These are phyloP conservation scores for Toxoplasma gondii DNA, from an alignment of 169 alveolate genomes.

Conservation along the genomic window DNA sequence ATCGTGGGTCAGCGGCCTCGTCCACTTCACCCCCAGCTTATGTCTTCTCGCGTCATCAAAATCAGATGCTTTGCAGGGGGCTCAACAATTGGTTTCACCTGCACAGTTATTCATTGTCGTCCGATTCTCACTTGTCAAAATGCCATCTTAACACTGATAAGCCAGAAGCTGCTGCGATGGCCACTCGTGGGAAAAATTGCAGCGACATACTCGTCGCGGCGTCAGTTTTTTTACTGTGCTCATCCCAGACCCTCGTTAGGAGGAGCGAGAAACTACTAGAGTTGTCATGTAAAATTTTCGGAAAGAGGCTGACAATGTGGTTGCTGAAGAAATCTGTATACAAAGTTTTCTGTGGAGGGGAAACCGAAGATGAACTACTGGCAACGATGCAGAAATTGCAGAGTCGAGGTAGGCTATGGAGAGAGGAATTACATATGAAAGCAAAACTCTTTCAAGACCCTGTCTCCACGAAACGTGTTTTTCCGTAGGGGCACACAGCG, in stretches of 20 bases:
- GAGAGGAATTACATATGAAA: not conserved
- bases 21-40: not conserved
- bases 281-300: constrained; percentile 1
- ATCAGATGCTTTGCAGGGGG: not conserved
- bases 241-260: not conserved
- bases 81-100: too few relatives aligned
- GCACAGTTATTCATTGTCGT: not conserved
- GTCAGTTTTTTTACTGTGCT: constrained; percentile 10
- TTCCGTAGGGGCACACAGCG: too few relatives aligned
- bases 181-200: not conserved
- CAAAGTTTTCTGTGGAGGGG: constrained; percentile 68
- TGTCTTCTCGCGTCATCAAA: not conserved
- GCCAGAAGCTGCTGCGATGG: not conserved
- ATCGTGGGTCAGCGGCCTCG: not conserved
- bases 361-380: not conserved
- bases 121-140: not conserved
- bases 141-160: not conserved
- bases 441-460: too few relatives aligned
- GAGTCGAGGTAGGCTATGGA: not conserved
- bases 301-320: not conserved
- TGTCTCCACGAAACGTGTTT: too few relatives aligned
- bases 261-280: constrained; percentile 31
- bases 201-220: constrained; percentile 33
- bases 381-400: constrained; percentile 15
- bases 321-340: constrained; percentile 22